Evolutionary conservation across 2,329 filamentous ascomycete species (phyloP), one percentile per base, ranked within the genome.

Genomic region (Lasiodiplodia hormozganensis): DNA sequence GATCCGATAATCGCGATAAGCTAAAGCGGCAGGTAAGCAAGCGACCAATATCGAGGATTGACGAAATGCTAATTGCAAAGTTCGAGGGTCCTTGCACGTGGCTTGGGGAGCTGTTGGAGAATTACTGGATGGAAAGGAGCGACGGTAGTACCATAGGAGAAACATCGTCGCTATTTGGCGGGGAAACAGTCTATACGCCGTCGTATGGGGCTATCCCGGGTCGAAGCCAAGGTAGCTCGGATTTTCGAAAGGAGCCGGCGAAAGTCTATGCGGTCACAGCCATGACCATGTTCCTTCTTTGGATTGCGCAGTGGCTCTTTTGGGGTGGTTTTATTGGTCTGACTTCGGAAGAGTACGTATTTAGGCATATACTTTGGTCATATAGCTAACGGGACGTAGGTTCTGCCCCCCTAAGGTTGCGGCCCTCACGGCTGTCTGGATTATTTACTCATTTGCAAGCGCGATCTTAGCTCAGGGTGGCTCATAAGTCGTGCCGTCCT

Each of bases 291-390:
- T 14, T 74, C 51, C 52, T 73, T 62, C 70, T 77, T 57, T 76
- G 73, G 72, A 54, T 73, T 62, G 70, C 72, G 11, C 75, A 76
- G 69, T 76, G 74, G 72, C n/a, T 74, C 51, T 77, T 77, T 67
- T 77, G 75, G 76, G 52, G 10, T 25, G 76, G 75, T 38, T 75
- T 75, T 58, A 72, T 77, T 60, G 65, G 68, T 21, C 70, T 77
- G n/a, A 70, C 68, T 66, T 60, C 64, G 25, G 71, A 74, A 62
- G 51, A 70, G 74, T 77, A 74, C 36, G 76, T 75, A 68, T 57
- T 65, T 49, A 62, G 65, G 49, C 65, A 58, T 53, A 23, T 51
- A 21, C 12, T 54, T 14, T 38, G 23, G 60, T 54, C 18, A 65
- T 49, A 18, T 23, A 51, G 70, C 72, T 75, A 70, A 76, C 70